Evolutionary conservation across 2,329 filamentous ascomycete genomes (phyloP), one percentile per base, ranked within the genome.

Genomic region (Amauroascus niger): DNA sequence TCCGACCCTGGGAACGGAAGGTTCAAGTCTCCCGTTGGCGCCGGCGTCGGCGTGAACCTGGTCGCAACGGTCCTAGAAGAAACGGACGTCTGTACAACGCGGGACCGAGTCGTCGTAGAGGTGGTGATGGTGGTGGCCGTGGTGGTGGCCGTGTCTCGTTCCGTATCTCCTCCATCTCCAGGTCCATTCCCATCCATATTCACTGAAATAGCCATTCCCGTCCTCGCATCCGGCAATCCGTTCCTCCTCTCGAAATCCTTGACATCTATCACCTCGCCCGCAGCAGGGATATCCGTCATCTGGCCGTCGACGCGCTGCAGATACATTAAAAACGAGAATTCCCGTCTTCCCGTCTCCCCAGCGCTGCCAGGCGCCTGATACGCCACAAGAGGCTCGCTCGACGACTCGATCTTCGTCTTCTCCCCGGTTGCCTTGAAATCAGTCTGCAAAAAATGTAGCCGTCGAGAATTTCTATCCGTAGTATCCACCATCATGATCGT

Each of bases 401-500:
- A 14, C 22, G 56, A 41, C 30, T 28, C 45, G 5, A 57, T 40
- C 7, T 55, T 55, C 6, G 56, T 55, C 46, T 57, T 57, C 16
- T 57, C 53, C 35, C 53, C 56, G 3, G 39, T 50, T 7, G 56
- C 39, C 37, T 43, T 39, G 43, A 57, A 57, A 26, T 40, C 53
- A 8, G 32, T 41, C 26, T 57, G 56, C 11, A 57, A 26, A 33
- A 32, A 57, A n/a, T 55, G 56, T 3, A 57, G 14, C 6, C 33
- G 55, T 3, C 49, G 35, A 1, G 46, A 26, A n/a, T n/a, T 16
- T 11, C 16, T 13, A 13, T 55, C 46, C 9, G 56, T 57, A 9
- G 56, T 55, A 14, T 57, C 56, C 18, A 57, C 35, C 56, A 57
- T 57, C 44, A 55, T 33, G 11, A 57, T 55, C 14, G 35, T 47